These are phyloP conservation scores for Gardenia jasminoides DNA, from an alignment of 257 asterid species.

Conservation along the genomic window DNA sequence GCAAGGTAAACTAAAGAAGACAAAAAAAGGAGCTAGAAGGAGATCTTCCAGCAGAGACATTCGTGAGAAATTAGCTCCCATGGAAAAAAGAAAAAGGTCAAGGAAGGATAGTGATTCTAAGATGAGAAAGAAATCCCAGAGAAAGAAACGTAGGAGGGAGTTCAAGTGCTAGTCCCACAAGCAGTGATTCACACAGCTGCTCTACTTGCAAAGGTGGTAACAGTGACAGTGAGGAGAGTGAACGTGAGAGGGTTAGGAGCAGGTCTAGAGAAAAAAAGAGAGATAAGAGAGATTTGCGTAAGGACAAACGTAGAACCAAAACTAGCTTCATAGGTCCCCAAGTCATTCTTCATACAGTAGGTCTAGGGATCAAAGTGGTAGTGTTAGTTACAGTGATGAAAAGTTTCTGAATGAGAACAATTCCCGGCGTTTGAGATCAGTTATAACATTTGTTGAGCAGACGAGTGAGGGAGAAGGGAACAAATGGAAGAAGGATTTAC, in stretches of 20 bases:
- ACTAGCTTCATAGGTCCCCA: slow-evolving; percentile 36
- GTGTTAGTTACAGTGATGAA: slow-evolving; percentile 34
- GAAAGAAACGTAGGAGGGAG: slow-evolving; percentile 48
- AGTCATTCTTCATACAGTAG: slow-evolving; percentile 37
- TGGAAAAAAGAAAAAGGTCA: slow-evolving; percentile 55
- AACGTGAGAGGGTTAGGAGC: slow-evolving; percentile 22
- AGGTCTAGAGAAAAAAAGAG: slow-evolving; percentile 28
- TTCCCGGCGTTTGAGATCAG: slow-evolving; percentile 69
- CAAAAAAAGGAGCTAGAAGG: slow-evolving; percentile 36
- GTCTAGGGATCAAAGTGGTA: slow-evolving; percentile 26
- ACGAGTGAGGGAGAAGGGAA: slow-evolving; percentile 33
- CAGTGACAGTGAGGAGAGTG: slow-evolving; percentile 33
- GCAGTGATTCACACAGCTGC: slow-evolving; percentile 60
- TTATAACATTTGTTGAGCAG: slow-evolving; percentile 49
- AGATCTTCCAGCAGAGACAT: slow-evolving; percentile 34
- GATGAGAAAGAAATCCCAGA: slow-evolving; percentile 47
- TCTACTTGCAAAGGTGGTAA: slow-evolving; percentile 45
- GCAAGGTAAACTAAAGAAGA: slow-evolving; percentile 26
- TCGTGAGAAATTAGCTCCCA: slow-evolving; percentile 27
- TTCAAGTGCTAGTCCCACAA: slow-evolving; percentile 41
- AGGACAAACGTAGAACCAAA: slow-evolving; percentile 19
- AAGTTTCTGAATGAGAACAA: slow-evolving; percentile 32
- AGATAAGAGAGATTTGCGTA: slow-evolving; percentile 15
- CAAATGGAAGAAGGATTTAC: slow-evolving; percentile 42
- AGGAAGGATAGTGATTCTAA: slow-evolving; percentile 37